Evolutionary conservation across 2,329 filamentous ascomycete species (phyloP), one percentile per base, ranked within the genome.

Genomic region (Colletotrichum lupini): DNA sequence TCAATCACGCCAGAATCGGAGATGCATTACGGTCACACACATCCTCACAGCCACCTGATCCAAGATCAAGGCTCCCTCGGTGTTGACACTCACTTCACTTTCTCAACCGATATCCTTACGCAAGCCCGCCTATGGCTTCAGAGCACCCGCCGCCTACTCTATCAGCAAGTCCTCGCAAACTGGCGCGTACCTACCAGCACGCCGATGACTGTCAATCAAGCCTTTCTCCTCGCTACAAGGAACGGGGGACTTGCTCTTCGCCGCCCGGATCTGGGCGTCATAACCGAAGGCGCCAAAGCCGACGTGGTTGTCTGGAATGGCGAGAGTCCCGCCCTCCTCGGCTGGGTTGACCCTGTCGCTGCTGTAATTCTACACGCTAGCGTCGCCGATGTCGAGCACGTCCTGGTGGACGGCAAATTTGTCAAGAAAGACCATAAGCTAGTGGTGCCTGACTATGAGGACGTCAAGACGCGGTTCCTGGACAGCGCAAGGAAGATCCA

Each of bases 1-100:
- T 88, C 87, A 64, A 88, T 88, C 71, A 91, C 89, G 0, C 88
- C 88, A 1, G 90, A 91, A 76, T 89, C 87, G 0, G 89, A 91
- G 76, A 86, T 89, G 83, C 87, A 90, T 77, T 90, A 86, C 78
- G 89, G 89, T n/a, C 87, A 89, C 75, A 82, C 80, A 0, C 87
- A 90, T 70, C 82, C 83, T 1, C 77, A 79, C 49, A 82, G 80
- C 22, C 82, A 86, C 66, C 77, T 82, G 9, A 80, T 86, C 32
- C 83, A 83, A 32, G 88, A 91, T 76, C 87, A 90, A 74, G 84
- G 83, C 1, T 79, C 87, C 1, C 82, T 91, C 0, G 88, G 89
- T 3, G 81, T 90, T 11, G 88, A 91, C 76, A 90, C 87, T 0
- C 86, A 89, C 76, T 86, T 87, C 73, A 86, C 87, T 11, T 90